These are phyloP conservation scores for Isatis tinctoria DNA, from an alignment of 345 rosid species.

Conservation along the genomic window DNA sequence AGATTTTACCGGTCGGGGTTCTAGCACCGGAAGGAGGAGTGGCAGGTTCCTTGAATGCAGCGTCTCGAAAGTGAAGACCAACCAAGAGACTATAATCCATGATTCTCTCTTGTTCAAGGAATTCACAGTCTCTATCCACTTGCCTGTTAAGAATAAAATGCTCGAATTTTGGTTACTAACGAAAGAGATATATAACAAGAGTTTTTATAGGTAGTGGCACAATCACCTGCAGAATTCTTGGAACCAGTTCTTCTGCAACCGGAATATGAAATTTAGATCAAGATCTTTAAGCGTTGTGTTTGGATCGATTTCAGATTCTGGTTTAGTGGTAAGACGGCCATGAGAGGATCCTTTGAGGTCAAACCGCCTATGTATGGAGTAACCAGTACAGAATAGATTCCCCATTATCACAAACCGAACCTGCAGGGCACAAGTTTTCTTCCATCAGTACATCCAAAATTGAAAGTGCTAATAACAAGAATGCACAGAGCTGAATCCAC, in stretches of 20 bases:
- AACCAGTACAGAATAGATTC: slow-evolving; percentile 75
- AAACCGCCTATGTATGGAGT: slow-evolving; percentile 77
- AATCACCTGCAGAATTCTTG: slow-evolving; percentile 86
- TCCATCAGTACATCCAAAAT: slow-evolving; percentile 6
- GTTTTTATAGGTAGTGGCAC: not conserved
- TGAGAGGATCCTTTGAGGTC: slow-evolving; percentile 98
- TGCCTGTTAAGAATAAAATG: slow-evolving; percentile 48
- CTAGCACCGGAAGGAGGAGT: slow-evolving; percentile 52
- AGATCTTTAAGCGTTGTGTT: slow-evolving; percentile 94
- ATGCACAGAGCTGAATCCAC: not conserved
- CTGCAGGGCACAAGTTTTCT: slow-evolving; percentile 36
- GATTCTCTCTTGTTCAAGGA: slow-evolving; percentile 89
- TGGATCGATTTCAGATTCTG: slow-evolving; percentile 86
- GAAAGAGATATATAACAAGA: not conserved
- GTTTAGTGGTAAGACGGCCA: slow-evolving; percentile 73
- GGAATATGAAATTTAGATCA: slow-evolving; percentile 74
- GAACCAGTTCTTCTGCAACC: slow-evolving; percentile 72
- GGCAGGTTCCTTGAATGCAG: slow-evolving; percentile 37
- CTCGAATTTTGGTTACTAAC: not conserved
- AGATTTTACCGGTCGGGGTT: slow-evolving; percentile 62
- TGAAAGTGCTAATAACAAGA: not conserved
- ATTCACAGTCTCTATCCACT: slow-evolving; percentile 91
- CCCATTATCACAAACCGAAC: slow-evolving; percentile 95
- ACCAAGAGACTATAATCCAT: slow-evolving; percentile 95
- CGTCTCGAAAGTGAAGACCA: slow-evolving; percentile 80